Percentiles rank a stretch among this genome's conserved stretches.
phyloP scores from a whole-genome alignment of 805 yeast genomes.

The Metschnikowia cerradonensis region DNA sequence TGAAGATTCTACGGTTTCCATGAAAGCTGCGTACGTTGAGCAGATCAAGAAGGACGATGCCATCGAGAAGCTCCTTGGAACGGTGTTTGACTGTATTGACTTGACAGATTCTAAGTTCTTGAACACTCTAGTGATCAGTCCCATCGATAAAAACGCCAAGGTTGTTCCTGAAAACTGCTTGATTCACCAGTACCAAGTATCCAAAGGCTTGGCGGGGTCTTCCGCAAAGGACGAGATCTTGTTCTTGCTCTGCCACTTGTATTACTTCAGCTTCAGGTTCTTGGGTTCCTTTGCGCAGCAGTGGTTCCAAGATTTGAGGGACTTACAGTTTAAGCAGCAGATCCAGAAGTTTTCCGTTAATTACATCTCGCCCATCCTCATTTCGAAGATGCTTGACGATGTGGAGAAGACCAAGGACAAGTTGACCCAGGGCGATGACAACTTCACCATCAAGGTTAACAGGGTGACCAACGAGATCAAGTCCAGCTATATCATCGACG shows the following conservation, averaged over 20 bases:
- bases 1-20: slow-evolving; percentile 57
- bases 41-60: slow-evolving; percentile 47
- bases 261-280: slow-evolving; percentile 45
- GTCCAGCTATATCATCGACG: slow-evolving; percentile 76
- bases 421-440: slow-evolving; percentile 34
- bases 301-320: slow-evolving; percentile 72
- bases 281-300: slow-evolving; percentile 55
- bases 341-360: slow-evolving; percentile 61
- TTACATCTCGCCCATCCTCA: slow-evolving; percentile 60
- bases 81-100: slow-evolving; percentile 58
- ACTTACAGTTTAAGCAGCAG: slow-evolving; percentile 55
- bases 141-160: slow-evolving; percentile 14
- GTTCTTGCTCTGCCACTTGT: slow-evolving; percentile 46
- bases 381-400: slow-evolving; percentile 51
- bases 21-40: slow-evolving; percentile 56
- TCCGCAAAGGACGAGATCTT: slow-evolving; percentile 29
- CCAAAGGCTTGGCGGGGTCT: slow-evolving; percentile 21
- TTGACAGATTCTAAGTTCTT: slow-evolving; percentile 23
- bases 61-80: slow-evolving; percentile 49
- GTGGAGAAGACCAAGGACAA: slow-evolving; percentile 42
- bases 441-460: slow-evolving; percentile 59
- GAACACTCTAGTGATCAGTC: slow-evolving; percentile 15
- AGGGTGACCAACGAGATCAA: slow-evolving; percentile 61
- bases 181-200: slow-evolving; percentile 21
- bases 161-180: slow-evolving; percentile 14